These are phyloP conservation scores for Backusella morwellensis DNA, from an alignment of 192 early-diverging fungal genomes.

Conservation along the genomic window DNA sequence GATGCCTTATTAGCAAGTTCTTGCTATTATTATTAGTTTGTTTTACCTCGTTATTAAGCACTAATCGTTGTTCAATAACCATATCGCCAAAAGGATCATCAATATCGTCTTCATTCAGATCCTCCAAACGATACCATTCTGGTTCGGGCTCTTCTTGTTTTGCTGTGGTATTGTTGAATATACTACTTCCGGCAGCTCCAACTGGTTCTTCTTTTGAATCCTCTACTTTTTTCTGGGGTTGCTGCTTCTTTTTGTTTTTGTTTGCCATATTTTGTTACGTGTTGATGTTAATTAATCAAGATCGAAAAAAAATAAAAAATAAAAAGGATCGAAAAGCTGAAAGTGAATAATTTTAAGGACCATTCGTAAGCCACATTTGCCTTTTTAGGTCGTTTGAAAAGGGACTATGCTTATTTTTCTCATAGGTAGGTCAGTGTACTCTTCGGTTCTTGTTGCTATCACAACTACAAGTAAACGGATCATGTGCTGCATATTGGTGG, in stretches of 20 bases:
- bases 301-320: not conserved
- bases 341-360: not conserved
- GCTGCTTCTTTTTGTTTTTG: not conserved
- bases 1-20: not conserved
- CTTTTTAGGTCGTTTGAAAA: not conserved
- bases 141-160: not conserved
- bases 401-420: not conserved
- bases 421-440: not conserved
- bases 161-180: not conserved
- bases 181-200: not conserved
- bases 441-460: not conserved
- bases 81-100: constrained; percentile 39
- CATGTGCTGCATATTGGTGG: not conserved
- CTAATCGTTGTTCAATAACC: constrained; percentile 28
- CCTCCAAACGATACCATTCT: constrained; percentile 21
- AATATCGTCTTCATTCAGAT: constrained; percentile 38
- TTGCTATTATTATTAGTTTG: not conserved
- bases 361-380: not conserved
- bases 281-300: not conserved
- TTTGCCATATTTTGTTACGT: not conserved
- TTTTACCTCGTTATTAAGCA: constrained; percentile 7
- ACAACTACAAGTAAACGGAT: not conserved
- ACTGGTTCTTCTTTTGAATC: not conserved
- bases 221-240: not conserved
- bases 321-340: not conserved